Conservation (phyloP, 2,329 filamentous ascomycete genomes). For the Trichoderma sp. region DNA sequence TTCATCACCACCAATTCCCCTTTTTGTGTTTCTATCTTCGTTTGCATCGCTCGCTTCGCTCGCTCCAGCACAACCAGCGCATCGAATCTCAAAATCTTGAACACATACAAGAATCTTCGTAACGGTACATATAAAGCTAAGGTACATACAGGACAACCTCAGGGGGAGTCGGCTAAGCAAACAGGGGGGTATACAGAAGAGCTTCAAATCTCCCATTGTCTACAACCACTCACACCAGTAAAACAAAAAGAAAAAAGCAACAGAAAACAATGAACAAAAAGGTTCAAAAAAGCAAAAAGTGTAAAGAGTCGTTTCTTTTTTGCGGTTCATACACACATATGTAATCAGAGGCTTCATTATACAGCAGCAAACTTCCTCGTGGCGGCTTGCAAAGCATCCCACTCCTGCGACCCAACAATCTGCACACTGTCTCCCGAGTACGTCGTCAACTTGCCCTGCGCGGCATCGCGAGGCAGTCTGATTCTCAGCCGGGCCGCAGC, state of each 20-base stretch:
- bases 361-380: constrained; percentile 34
- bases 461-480: constrained; percentile 44
- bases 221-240: constrained; percentile 1
- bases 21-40: background rate
- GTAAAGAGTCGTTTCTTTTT: background rate
- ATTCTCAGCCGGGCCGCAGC: constrained; percentile 54
- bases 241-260: background rate
- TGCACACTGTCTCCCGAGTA: constrained; percentile 38
- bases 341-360: constrained; percentile 23
- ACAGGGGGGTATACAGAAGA: constrained; percentile 19
- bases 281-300: background rate
- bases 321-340: constrained; percentile 2
- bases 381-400: constrained; percentile 54
- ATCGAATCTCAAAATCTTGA: background rate
- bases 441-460: constrained; percentile 44
- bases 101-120: constrained; percentile 8
- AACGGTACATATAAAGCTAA: background rate
- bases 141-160: background rate
- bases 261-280: no score
- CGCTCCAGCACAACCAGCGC: background rate
- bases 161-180: background rate
- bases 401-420: constrained; percentile 56
- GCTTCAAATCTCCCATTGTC: background rate
- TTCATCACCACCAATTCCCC: background rate
- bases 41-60: background rate